Evolutionary conservation across 192 early-diverging fungal species (phyloP), one percentile per base, ranked within the genome.

Genomic region (Endogone sp.): DNA sequence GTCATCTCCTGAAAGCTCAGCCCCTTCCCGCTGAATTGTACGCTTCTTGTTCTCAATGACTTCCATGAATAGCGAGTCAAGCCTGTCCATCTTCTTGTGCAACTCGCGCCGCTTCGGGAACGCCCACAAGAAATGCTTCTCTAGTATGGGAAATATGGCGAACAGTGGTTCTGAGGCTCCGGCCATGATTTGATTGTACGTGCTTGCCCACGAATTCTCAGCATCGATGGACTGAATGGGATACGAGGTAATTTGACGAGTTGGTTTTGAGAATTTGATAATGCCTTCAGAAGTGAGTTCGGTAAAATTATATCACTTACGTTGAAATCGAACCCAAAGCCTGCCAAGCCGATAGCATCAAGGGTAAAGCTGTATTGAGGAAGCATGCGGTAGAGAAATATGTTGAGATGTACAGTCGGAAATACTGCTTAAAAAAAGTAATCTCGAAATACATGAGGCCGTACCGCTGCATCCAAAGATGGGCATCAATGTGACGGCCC

Each of bases 311-410:
- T 69, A 31, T 75, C 66, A 3, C 81, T 74, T 0, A 85, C 78
- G 56, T 78, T 66, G 68, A 89, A 87, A 65, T 86, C 77, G 29
- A 78, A 83, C 55, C 78, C 81, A 79, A 85, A 85, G 61, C 76
- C 75, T 16, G 82, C 81, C 16, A 75, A 75, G 21, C 85, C 85
- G 61, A 88, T 75, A 28, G 84, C 84, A 63, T 88, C 87, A 21
- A 88, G 74, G 11, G 87, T 81, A 55, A 81, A 72, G 26, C 84
- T n/a, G n/a, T n/a, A n/a, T n/a, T n/a, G n/a, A n/a, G n/a, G n/a
- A n/a, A n/a, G n/a, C n/a, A 49, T 49, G 37, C 37, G n/a, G n/a
- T n/a, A n/a, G n/a, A n/a, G n/a, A n/a, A n/a, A n/a, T n/a, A n/a
- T n/a, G n/a, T n/a, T n/a, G n/a, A n/a, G n/a, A n/a, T n/a, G n/a